phyloP scores from a whole-genome alignment of 306 rosid species.

The Vicia faba region DNA sequence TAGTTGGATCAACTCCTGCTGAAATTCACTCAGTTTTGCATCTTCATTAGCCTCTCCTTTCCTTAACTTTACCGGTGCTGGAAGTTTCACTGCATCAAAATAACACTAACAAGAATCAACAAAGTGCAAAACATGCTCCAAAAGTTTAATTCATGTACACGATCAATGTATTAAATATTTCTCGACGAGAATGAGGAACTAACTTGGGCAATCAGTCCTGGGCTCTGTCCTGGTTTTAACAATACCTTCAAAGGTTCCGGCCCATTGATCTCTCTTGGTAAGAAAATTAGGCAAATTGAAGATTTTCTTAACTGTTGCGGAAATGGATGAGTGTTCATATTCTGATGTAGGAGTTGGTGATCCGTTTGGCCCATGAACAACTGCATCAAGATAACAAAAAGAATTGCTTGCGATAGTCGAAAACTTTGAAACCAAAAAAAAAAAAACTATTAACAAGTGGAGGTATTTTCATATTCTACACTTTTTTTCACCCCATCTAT shows the following conservation, averaged over 20 bases:
- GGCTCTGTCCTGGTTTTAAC: constrained; percentile 60
- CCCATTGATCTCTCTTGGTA: constrained; percentile 86
- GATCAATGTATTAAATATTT: background rate
- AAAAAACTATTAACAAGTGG: background rate
- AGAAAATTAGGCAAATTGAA: constrained; percentile 74
- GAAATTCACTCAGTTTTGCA: constrained; percentile 68
- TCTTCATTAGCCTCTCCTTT: constrained; percentile 57
- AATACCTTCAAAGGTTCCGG: constrained; percentile 77
- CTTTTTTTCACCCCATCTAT: background rate
- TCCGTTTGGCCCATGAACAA: constrained; percentile 85
- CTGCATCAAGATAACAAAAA: constrained; percentile 44
- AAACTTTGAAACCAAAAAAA: background rate
- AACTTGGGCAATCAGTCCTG: constrained; percentile 92
- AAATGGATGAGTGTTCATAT: constrained; percentile 82
- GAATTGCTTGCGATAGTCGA: background rate
- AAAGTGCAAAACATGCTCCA: background rate
- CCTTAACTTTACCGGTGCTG: constrained; percentile 57
- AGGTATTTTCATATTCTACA: background rate
- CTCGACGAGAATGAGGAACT: background rate
- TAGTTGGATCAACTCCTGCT: constrained; percentile 76
- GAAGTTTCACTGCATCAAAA: constrained; percentile 58
- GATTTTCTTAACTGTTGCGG: constrained; percentile 84
- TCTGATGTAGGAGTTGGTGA: constrained; percentile 76
- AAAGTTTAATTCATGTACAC: too few relatives aligned
- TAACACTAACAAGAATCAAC: constrained; percentile 17